phyloP scores from a whole-genome alignment of 1,284 basidiomycete genomes.

The Leccinum pallidistipes region DNA sequence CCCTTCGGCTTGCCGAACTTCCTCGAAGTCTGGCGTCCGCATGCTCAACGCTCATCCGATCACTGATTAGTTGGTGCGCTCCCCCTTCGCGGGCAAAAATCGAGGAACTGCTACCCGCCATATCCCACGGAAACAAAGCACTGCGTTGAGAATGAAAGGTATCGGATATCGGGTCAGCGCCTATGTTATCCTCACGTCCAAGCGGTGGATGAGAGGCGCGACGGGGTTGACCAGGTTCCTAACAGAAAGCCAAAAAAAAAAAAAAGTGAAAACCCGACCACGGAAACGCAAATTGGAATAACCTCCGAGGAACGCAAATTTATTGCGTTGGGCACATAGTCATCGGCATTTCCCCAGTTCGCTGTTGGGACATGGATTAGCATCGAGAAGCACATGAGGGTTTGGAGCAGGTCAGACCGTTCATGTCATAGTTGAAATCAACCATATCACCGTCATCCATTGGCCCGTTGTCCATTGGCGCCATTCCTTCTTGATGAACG shows the following conservation, averaged over 20 bases:
- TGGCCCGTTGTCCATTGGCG: neutral
- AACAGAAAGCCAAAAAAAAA: neutral
- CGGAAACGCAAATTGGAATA: constrained; percentile 6
- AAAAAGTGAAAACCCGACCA: constrained; percentile 8
- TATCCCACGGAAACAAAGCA: constrained; percentile 79
- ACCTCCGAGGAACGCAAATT: constrained; percentile 68
- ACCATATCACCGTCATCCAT: constrained; percentile 17
- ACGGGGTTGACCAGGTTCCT: constrained; percentile 81
- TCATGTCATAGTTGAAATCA: constrained; percentile 26
- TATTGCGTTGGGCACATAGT: constrained; percentile 17
- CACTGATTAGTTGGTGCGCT: constrained; percentile 43
- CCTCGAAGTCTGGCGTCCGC: constrained; percentile 54
- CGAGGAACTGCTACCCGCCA: constrained; percentile 69
- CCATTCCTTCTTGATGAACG: constrained; percentile 1
- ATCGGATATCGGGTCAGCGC: constrained; percentile 42
- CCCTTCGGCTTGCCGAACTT: constrained; percentile 50
- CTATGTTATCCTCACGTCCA: constrained; percentile 47
- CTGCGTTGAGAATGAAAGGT: constrained; percentile 59
- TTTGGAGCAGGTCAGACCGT: constrained; percentile 24
- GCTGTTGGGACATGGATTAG: constrained; percentile 16
- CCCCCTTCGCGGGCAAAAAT: constrained; percentile 37
- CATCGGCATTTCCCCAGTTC: constrained; percentile 21
- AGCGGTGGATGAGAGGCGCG: constrained; percentile 55
- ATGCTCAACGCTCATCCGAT: constrained; percentile 48
- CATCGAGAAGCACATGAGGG: constrained; percentile 1